These are phyloP conservation scores for Fimicolochytrium jonesii DNA, from an alignment of 192 early-diverging fungal species.

Conservation along the genomic window DNA sequence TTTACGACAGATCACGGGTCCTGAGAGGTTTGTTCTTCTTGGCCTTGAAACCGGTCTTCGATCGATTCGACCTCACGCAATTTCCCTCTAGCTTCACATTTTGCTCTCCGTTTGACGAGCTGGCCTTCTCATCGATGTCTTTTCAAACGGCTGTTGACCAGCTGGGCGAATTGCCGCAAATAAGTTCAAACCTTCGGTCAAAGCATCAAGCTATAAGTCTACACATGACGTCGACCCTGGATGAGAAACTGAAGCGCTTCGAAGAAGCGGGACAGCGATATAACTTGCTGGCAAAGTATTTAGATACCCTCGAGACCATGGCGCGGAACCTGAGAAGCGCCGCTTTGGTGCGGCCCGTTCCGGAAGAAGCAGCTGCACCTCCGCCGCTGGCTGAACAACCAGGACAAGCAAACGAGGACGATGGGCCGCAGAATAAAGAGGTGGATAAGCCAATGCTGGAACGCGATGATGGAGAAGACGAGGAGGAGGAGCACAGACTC, in stretches of 20 bases:
- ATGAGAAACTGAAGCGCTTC: slow-evolving; percentile 18
- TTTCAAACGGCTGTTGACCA: no score
- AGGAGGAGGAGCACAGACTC: no score
- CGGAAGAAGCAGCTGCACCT: no score
- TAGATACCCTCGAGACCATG: slow-evolving; percentile 11
- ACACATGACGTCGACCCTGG: slow-evolving; percentile 6
- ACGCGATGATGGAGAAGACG: no score
- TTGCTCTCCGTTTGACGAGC: slow-evolving; percentile 20
- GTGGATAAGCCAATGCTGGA: no score
- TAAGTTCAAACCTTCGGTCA: slow-evolving; percentile 16
- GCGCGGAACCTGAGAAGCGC: no score
- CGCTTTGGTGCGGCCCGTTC: no score
- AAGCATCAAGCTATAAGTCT: slow-evolving; percentile 18
- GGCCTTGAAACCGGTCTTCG: neutral
- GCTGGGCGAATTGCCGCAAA: neutral
- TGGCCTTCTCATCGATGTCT: slow-evolving; percentile 10
- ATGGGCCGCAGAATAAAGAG: neutral
- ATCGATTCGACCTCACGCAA: neutral
- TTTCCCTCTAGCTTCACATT: slow-evolving; percentile 10
- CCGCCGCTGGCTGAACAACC: neutral
- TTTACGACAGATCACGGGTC: slow-evolving; percentile 7
- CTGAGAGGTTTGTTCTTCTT: slow-evolving; percentile 7
- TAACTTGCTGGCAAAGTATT: neutral
- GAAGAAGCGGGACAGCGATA: slow-evolving; percentile 17
- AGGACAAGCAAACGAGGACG: neutral